Evolutionary conservation across 1,284 basidiomycete species (phyloP), one percentile per base, ranked within the genome.

Genomic region (Vanrija sp.): DNA sequence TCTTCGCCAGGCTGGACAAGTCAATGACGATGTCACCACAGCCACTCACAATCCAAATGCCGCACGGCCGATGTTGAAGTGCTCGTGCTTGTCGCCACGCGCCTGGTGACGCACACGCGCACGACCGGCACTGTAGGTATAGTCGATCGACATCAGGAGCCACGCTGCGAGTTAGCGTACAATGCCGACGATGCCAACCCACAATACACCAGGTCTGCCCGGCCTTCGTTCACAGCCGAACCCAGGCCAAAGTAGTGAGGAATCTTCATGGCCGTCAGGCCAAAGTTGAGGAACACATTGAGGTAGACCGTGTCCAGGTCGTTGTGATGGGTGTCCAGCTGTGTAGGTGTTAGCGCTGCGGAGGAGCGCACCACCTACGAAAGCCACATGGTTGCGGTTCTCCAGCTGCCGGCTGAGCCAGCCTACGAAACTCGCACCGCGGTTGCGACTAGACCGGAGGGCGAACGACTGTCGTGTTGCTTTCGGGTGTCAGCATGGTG

Each of bases 231-330:
- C 4, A 77, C 7, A n/a, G 80, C 78, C 84, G 83, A 86, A 45
- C 81, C 80, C 34, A 34, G 14, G 44, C 80, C 79, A 38, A 95
- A 79, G 72, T 96, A 97, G 49, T 84, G 82, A 50, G 89, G 85
- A 80, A 93, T 88, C 78, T 93, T 97, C 80, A 94, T 86, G 0
- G 90, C 90, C 1, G 86, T 82, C 23, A 95, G 74, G n/a, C 90
- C 76, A 67, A 94, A 89, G 66, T 86, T 88, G 72, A 93, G 86
- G 70, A 92, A 93, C 9, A 96, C 79, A 71, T 97, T 98, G 38
- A 84, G 71, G 71, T 89, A 84, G 3, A 90, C 85, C 0, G 82
- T 82, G 34, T 80, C 65, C 25, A 76, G 64, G 2, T 83, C 77
- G 72, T 95, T 97, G 61, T 96, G 80, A 7, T 69, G 67, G 3